A percentile compares a stretch with the other conserved stretches of the same genome.
Conservation (phyloP, 2,329 filamentous ascomycete species). For the Cadophora malorum region DNA sequence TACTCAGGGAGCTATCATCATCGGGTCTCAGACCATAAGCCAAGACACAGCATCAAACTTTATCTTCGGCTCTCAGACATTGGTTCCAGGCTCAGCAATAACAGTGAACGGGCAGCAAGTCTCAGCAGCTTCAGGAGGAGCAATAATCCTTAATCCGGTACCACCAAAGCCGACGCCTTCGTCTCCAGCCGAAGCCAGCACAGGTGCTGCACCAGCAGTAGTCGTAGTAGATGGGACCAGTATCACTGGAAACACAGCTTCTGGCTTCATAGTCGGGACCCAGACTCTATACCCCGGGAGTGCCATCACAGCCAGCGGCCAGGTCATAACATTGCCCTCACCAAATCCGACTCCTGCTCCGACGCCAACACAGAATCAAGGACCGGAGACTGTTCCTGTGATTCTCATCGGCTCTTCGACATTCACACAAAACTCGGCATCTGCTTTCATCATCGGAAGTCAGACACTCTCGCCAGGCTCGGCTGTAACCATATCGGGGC, state of each 20-base stretch:
- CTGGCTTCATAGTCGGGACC: constrained; percentile 36
- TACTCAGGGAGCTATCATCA: constrained; percentile 18
- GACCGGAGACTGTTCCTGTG: constrained; percentile 22
- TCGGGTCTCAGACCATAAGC: constrained; percentile 36
- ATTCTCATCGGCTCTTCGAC: constrained; percentile 34
- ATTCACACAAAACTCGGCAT: constrained; percentile 34
- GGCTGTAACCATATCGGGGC: constrained; percentile 30
- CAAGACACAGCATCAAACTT: constrained; percentile 30
- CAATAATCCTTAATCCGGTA: constrained; percentile 11
- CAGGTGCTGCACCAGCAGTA: constrained; percentile 17
- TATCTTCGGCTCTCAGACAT: constrained; percentile 34
- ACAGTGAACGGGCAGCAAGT: constrained; percentile 37
- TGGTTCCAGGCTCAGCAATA: constrained; percentile 37
- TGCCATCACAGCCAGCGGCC: constrained; percentile 36
- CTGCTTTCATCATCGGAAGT: constrained; percentile 30
- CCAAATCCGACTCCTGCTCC: constrained; percentile 29
- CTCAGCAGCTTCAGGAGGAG: constrained; percentile 35
- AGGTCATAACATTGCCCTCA: constrained; percentile 36
- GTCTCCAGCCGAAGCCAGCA: constrained; percentile 5
- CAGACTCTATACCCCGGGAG: constrained; percentile 38
- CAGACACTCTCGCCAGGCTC: constrained; percentile 32
- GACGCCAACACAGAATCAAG: constrained; percentile 12
- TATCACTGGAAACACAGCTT: constrained; percentile 31
- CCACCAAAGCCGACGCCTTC: background rate
- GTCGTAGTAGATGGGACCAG: constrained; percentile 35